Evolutionary conservation across 441 rosid species (phyloP).

Genomic region (Cnidoscolus chayamansa): DNA sequence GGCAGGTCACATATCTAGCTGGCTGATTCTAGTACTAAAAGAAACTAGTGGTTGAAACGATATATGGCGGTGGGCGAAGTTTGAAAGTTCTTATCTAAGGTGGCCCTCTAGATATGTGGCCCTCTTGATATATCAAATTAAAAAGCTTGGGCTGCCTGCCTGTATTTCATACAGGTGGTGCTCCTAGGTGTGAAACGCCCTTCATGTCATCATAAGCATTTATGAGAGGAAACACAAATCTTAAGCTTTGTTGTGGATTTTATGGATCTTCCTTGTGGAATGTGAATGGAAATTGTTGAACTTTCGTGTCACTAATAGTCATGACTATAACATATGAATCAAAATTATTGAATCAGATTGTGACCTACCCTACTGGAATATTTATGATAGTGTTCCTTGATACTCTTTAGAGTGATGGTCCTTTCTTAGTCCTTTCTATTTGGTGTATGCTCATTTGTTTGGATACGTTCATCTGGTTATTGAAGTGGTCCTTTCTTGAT

Average conservation of each 20-base stretch:
- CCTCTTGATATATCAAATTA: not conserved
- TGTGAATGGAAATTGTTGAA: not conserved
- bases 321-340: not conserved
- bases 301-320: not conserved
- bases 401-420: slow-evolving; percentile 25
- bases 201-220: not conserved
- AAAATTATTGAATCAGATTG: slow-evolving; percentile 8
- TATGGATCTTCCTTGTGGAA: slow-evolving; percentile 2
- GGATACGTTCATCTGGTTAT: slow-evolving; percentile 15
- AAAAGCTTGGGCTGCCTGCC: not conserved
- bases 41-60: slow-evolving; percentile 6
- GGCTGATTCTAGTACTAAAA: not conserved
- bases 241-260: slow-evolving; percentile 4
- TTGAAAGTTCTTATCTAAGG: not conserved
- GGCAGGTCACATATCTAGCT: not conserved
- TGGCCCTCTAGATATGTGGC: not conserved
- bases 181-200: not conserved
- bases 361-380: not conserved
- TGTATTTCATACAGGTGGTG: not conserved
- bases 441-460: slow-evolving; percentile 24
- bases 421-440: slow-evolving; percentile 24
- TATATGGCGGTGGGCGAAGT: not conserved
- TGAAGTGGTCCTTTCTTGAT: slow-evolving; percentile 39
- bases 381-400: slow-evolving; percentile 18
- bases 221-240: not conserved